These are phyloP conservation scores for Smithsoniella earleae DNA, from an alignment of 163 green algal genomes.

Conservation along the genomic window DNA sequence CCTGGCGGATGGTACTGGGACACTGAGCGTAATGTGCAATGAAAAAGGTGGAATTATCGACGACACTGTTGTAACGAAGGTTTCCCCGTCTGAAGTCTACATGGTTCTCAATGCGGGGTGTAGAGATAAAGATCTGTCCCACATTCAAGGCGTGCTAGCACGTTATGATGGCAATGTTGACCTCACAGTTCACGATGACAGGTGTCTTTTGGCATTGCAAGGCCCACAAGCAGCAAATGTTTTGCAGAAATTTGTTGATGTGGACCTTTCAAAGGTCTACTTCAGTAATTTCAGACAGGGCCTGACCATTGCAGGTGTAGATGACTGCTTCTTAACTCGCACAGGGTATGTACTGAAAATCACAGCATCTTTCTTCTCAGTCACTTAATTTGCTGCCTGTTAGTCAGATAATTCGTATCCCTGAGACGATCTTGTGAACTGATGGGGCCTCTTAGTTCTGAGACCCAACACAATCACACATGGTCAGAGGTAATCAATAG, in stretches of 20 bases:
- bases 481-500: no score
- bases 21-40: slow-evolving; percentile 91
- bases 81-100: slow-evolving; percentile 72
- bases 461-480: no score
- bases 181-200: slow-evolving; percentile 81
- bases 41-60: slow-evolving; percentile 97
- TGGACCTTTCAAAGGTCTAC: slow-evolving; percentile 80
- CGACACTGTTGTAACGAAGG: slow-evolving; percentile 94
- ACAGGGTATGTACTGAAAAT: slow-evolving; percentile 76
- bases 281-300: slow-evolving; percentile 73
- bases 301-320: slow-evolving; percentile 59
- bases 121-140: slow-evolving; percentile 91
- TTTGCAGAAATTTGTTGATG: slow-evolving; percentile 54
- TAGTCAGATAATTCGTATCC: no score
- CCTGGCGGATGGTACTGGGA: slow-evolving; percentile 75
- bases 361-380: no score
- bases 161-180: slow-evolving; percentile 56
- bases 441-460: no score
- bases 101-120: slow-evolving; percentile 96
- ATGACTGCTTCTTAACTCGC: slow-evolving; percentile 75
- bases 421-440: no score
- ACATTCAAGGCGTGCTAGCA: slow-evolving; percentile 74
- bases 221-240: slow-evolving; percentile 65
- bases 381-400: no score
- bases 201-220: slow-evolving; percentile 76